Evolutionary conservation across 768 basidiomycete genomes (phyloP), one percentile per base, ranked within the genome.

Genomic region (Lactarius deliciosus): DNA sequence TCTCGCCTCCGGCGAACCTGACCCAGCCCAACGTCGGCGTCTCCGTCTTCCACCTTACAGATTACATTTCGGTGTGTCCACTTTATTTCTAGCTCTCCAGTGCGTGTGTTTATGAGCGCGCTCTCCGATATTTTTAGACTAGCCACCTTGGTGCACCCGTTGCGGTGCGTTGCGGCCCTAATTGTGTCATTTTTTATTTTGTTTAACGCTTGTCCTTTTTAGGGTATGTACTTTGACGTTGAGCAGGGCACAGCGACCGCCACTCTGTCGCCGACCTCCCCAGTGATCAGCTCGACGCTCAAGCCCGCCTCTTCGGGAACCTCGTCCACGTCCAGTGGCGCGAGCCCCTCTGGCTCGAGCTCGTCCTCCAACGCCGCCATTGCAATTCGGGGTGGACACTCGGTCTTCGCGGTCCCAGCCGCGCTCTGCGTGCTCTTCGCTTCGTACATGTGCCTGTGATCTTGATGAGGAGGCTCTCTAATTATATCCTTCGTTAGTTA

Each of bases 201-300:
- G 60, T 34, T 57, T 20, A 50, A 50, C 9, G 43, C 9, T 45
- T n/a, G 22, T 50, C 9, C 5, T 25, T n/a, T n/a, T 41, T 11
- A 89, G 88, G 88, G 79, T 55, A 88, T 80, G 68, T 94, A 92
- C 79, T 83, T 91, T 72, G 83, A 81, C 5, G 92, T 91, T 70
- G 84, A 91, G 76, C 83, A 85, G 71, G 91, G 91, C 30, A 80
- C 80, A 5, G 79, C 84, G 15, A 86, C 85, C 25, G 77, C 73
- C 50, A 78, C 83, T 36, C 73, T 85, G 55, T 77, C 83, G 54
- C 71, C 84, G 25, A 92, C 91, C 47, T 83, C 86, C n/a, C 74
- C 87, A 13, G 89, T 92, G 20, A 77, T 84, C 68, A 81, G 85
- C 11, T 83, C 87, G 43, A 91, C 89, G 1, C 81, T 89, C 50